These are phyloP conservation scores for Pseudogymnoascus sp. DNA, from an alignment of 2,329 filamentous ascomycete species.

Conservation along the genomic window DNA sequence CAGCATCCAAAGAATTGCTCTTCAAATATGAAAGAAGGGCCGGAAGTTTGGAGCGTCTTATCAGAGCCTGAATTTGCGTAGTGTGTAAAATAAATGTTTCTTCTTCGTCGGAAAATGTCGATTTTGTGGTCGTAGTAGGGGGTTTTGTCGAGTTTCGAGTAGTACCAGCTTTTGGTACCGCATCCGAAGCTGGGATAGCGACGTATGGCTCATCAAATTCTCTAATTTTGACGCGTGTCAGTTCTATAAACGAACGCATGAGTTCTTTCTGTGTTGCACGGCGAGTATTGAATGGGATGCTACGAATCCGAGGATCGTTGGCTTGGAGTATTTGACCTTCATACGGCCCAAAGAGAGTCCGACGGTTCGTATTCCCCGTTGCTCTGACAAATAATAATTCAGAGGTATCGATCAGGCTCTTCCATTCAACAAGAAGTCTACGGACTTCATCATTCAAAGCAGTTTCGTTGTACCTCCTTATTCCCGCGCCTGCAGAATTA, in stretches of 20 bases:
- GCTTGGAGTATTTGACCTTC: constrained; percentile 75
- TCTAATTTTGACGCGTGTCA: constrained; percentile 80
- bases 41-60: constrained; percentile 83
- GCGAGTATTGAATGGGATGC: constrained; percentile 88
- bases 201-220: constrained; percentile 63
- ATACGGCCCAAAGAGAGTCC: constrained; percentile 84
- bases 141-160: constrained; percentile 38
- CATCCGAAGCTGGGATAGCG: constrained; percentile 38
- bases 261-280: constrained; percentile 89
- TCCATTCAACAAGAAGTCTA: constrained; percentile 75
- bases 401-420: constrained; percentile 70
- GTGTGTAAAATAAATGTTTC: constrained; percentile 78
- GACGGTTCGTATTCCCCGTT: constrained; percentile 75
- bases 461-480: constrained; percentile 90
- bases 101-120: constrained; percentile 71
- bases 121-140: constrained; percentile 40
- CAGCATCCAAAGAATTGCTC: constrained; percentile 60
- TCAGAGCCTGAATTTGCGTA: constrained; percentile 76
- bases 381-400: constrained; percentile 85
- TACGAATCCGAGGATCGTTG: constrained; percentile 71
- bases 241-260: constrained; percentile 87
- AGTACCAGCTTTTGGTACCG: constrained; percentile 33
- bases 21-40: constrained; percentile 77
- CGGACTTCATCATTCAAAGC: constrained; percentile 85
- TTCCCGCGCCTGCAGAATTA: constrained; percentile 82